Percentiles rank a stretch among this genome's conserved stretches.
Evolutionary conservation across 2,329 filamentous ascomycete species (phyloP).

Genomic region (Hyphodiscus sp.): DNA sequence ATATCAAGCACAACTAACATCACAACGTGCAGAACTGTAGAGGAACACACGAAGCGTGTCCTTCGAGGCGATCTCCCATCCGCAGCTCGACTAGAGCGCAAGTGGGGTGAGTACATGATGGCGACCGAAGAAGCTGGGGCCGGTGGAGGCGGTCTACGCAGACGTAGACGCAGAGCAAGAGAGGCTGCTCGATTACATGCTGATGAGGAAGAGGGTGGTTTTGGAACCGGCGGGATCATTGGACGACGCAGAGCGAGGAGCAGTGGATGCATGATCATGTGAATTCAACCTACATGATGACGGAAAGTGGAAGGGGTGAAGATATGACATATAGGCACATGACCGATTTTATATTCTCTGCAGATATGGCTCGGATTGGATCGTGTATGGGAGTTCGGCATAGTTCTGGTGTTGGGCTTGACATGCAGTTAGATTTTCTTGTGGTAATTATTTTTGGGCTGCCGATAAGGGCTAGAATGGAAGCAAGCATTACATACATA

Average conservation of each 20-base stretch:
- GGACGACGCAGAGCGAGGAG: conserved; percentile 58
- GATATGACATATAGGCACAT: too few relatives aligned
- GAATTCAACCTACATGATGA: conserved; percentile 24
- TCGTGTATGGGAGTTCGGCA: background rate
- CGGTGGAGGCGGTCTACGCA: conserved; percentile 56
- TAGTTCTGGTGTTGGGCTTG: background rate
- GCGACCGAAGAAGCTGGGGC: conserved; percentile 76
- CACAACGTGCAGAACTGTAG: conserved; percentile 52
- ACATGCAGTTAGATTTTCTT: background rate
- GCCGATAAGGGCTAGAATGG: background rate
- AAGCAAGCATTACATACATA: too few relatives aligned
- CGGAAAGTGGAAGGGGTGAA: too few relatives aligned
- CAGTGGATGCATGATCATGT: conserved; percentile 60
- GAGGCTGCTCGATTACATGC: conserved; percentile 77
- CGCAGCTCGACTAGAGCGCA: conserved; percentile 74
- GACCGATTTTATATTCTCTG: too few relatives aligned
- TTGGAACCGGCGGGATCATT: conserved; percentile 35
- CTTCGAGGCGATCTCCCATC: conserved; percentile 67
- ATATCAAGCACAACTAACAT: too few relatives aligned
- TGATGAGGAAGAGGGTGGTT: conserved; percentile 67
- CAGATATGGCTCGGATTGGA: too few relatives aligned
- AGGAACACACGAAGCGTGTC: conserved; percentile 86
- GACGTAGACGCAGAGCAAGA: conserved; percentile 69
- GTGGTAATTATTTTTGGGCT: too few relatives aligned
- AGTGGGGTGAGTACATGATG: conserved; percentile 95